Base-by-base conservation (phyloP, 208 protist genomes). In the Vickermania spadyakhi region DNA sequence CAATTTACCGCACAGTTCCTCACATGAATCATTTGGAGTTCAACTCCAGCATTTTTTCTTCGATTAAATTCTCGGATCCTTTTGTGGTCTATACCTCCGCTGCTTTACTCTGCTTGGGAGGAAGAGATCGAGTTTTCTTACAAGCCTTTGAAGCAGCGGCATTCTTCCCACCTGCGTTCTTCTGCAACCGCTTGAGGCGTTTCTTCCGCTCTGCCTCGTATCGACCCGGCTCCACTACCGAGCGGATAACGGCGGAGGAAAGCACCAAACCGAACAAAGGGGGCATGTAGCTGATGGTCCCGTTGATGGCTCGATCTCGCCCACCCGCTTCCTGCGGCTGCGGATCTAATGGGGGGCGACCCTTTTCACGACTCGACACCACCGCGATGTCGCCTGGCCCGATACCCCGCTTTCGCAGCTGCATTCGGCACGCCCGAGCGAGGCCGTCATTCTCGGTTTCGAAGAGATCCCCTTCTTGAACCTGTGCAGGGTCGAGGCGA, bases 211-310 rank as follows among this genome's bases (percentile, higher is more conserved):
- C 86, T 29, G 56, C 62, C 52, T 83, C 74, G 52, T 78, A 69
- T 51, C 69, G 63, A 13, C 31, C 73, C 1, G 79, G 74, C 52
- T 93, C 73, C 22, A 88, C 54, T 18, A 77, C 84, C 31, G 81
- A 79, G 1, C 77, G 74, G 14, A 95, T 64, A 45, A 93, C 81
- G 26, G 79, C 81, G 0, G 81, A 80, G 11, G 89, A 73, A 0
- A 96, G 73, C 42, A 89, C n/a, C 0, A 96, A 64, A 7, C 89
- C 89, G 65, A 93, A 96, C 2, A 92, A 52, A 3, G 89, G 71
- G 3, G 89, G 89, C 79, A 96, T 96, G 73, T 96, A 92, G 65
- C 85, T 93, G 45, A 96, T 86, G 1, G 89, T 96, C 28, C 89
- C 89, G 59, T 96, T 96, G 54, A 93, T 80, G 1, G 83, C 71